Conservation (phyloP, 164 flowering plant genomes). For the Umbilicus rupestris region DNA sequence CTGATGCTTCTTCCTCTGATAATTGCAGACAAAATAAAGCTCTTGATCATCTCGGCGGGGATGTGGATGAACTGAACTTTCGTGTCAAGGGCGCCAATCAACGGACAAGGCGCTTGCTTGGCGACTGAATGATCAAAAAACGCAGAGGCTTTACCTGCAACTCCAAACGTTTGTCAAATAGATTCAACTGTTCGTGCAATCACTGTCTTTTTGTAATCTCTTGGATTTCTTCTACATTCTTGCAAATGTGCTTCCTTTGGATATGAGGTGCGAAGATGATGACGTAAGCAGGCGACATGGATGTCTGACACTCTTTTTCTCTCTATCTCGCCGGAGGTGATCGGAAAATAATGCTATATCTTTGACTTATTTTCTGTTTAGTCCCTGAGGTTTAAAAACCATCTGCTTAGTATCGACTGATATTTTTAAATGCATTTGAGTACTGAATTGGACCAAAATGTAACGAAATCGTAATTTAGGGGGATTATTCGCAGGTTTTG, state of each 20-base stretch:
- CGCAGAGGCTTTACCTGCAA: neutral
- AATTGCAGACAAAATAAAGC: conserved; percentile 57
- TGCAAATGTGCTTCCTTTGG: too few species aligned
- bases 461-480: neutral
- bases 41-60: conserved; percentile 38
- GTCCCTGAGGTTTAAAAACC: neutral
- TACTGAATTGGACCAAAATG: neutral
- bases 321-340: too few species aligned
- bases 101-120: conserved; percentile 34
- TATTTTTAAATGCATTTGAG: neutral
- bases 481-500: neutral
- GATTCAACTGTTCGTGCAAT: neutral
- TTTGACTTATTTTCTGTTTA: neutral
- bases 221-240: too few species aligned
- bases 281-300: too few species aligned
- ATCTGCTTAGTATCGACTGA: neutral
- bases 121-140: conserved; percentile 14
- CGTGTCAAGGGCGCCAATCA: conserved; percentile 58
- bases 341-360: too few species aligned
- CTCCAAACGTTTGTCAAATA: neutral
- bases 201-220: too few species aligned
- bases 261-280: too few species aligned
- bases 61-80: conserved; percentile 44
- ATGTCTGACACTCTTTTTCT: too few species aligned
- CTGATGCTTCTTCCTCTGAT: neutral